Percentiles rank a stretch among this genome's conserved stretches.
Conservation (phyloP, 768 basidiomycete genomes). For the Amanita subjunquillea region DNA sequence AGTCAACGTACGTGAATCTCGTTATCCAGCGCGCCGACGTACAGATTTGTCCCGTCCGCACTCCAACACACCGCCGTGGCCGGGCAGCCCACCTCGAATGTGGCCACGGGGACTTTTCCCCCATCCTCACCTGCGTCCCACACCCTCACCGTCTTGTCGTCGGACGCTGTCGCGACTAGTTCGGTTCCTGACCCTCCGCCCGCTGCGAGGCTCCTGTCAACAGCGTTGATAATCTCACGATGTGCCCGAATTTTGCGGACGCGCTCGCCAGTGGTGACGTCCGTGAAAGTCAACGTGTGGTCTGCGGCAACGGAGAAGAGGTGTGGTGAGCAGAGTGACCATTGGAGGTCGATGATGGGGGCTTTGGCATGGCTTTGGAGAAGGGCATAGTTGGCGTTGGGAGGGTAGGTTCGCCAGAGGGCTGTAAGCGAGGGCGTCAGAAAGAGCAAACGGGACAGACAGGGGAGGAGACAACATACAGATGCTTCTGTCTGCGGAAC, state of each 20-base stretch:
- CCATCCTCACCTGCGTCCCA: constrained; percentile 86
- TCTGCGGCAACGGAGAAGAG: constrained; percentile 89
- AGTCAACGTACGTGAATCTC: constrained; percentile 74
- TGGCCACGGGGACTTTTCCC: constrained; percentile 61
- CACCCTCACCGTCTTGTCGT: constrained; percentile 85
- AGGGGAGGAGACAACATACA: constrained; percentile 42
- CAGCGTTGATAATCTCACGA: constrained; percentile 79
- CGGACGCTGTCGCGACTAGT: constrained; percentile 78
- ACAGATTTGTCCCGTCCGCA: constrained; percentile 81
- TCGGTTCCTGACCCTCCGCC: constrained; percentile 70
- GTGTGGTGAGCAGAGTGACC: constrained; percentile 64
- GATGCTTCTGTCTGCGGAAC: constrained; percentile 81
- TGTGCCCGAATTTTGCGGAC: constrained; percentile 79
- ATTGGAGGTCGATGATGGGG: constrained; percentile 87
- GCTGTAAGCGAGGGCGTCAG: constrained; percentile 29
- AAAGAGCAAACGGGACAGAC: not conserved
- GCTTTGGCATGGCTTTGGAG: constrained; percentile 80
- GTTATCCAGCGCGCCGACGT: constrained; percentile 91
- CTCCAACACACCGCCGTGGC: constrained; percentile 91
- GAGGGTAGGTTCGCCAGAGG: constrained; percentile 84
- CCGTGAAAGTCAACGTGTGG: constrained; percentile 66
- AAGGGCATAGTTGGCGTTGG: constrained; percentile 88
- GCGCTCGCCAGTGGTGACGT: constrained; percentile 78
- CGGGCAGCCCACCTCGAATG: constrained; percentile 81
- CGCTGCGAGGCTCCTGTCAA: constrained; percentile 74